phyloP scores from a whole-genome alignment of 345 rosid genomes.

The Camelina laxa region DNA sequence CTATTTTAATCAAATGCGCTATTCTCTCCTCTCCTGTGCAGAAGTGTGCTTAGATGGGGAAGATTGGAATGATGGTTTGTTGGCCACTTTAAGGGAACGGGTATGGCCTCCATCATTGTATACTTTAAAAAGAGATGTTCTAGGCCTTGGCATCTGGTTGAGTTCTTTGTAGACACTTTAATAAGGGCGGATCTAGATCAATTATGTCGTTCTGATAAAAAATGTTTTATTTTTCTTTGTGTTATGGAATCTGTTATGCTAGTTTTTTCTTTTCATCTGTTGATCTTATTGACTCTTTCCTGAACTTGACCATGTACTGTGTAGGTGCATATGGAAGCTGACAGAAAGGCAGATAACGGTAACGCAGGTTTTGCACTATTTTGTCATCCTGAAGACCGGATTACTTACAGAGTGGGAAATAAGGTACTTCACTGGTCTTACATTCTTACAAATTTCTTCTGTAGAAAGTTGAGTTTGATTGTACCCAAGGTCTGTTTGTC shows the following conservation, averaged over 20 bases:
- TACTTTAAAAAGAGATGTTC: conserved; percentile 21
- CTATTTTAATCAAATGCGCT: conserved; percentile 9
- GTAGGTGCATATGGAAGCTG: conserved; percentile 97
- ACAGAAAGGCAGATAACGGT: conserved; percentile 69
- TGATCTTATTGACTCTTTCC: conserved; percentile 7
- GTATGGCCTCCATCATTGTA: conserved; percentile 49
- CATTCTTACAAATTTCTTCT: conserved; percentile 11
- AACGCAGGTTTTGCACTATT: conserved; percentile 48
- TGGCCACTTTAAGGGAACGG: conserved; percentile 93
- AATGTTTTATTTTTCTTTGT: neutral
- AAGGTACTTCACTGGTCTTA: conserved; percentile 56
- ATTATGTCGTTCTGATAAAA: neutral
- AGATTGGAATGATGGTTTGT: conserved; percentile 92
- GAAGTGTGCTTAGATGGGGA: conserved; percentile 81
- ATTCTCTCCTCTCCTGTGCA: conserved; percentile 44
- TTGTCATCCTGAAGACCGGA: conserved; percentile 62
- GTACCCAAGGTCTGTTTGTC: neutral
- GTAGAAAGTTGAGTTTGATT: conserved; percentile 3
- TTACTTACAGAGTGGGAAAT: conserved; percentile 72
- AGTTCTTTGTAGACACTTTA: conserved; percentile 21
- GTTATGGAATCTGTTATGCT: neutral
- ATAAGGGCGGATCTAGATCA: conserved; percentile 19
- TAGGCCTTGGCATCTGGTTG: conserved; percentile 1
- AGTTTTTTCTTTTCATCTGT: conserved; percentile 9
- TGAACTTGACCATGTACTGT: conserved; percentile 21